Percentiles rank a stretch among this genome's conserved stretches.
Conservation (phyloP, 768 basidiomycete species). For the Postia placenta region DNA sequence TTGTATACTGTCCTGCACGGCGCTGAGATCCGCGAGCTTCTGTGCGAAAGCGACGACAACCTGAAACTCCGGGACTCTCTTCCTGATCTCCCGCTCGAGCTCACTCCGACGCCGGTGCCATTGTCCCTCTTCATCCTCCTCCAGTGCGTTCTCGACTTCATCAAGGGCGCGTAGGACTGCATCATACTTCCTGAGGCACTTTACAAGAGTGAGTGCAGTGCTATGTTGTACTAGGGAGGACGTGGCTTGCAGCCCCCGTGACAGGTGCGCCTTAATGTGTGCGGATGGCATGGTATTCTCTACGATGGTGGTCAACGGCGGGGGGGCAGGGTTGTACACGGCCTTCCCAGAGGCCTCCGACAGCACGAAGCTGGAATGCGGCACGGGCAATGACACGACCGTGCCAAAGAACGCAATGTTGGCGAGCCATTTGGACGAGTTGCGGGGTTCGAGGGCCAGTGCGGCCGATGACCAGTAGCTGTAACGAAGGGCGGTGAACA, state of each 20-base stretch:
- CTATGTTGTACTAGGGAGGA: constrained; percentile 81
- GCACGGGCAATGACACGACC: constrained; percentile 73
- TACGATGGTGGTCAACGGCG: constrained; percentile 62
- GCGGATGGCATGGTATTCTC: constrained; percentile 68
- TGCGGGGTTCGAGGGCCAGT: constrained; percentile 76
- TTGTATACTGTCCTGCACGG: neutral
- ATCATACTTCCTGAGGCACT: constrained; percentile 69
- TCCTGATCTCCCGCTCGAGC: constrained; percentile 68
- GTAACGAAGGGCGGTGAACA: constrained; percentile 2
- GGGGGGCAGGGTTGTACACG: constrained; percentile 66
- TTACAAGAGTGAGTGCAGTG: constrained; percentile 70
- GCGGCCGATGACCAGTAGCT: constrained; percentile 70
- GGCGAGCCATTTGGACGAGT: constrained; percentile 87
- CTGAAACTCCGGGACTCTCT: constrained; percentile 79
- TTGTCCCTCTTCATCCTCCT: constrained; percentile 42
- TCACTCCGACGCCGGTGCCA: constrained; percentile 67
- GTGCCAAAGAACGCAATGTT: constrained; percentile 80
- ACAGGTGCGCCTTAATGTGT: constrained; percentile 67
- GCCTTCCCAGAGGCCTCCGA: constrained; percentile 20
- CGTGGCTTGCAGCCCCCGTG: constrained; percentile 72
- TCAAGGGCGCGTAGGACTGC: constrained; percentile 51
- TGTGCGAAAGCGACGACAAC: constrained; percentile 78
- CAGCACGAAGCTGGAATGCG: constrained; percentile 55
- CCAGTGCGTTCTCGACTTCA: constrained; percentile 42
- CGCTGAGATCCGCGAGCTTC: constrained; percentile 8